These are phyloP conservation scores for Coccomyxa sp. DNA, from an alignment of 139 green algal species.

Conservation along the genomic window DNA sequence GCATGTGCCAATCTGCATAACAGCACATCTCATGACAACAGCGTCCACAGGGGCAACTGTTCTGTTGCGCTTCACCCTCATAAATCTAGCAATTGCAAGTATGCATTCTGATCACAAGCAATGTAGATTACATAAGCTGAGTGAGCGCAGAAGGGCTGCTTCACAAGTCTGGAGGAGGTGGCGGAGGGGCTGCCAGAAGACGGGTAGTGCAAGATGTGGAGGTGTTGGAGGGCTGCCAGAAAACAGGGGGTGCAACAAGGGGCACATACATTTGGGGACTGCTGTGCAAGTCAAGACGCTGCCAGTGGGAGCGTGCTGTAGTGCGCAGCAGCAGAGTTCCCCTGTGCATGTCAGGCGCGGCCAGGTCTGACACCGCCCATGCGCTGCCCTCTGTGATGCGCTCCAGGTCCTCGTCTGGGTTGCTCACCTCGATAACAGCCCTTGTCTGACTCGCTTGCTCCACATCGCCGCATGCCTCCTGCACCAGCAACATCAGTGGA, in stretches of 20 bases:
- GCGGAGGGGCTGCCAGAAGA: too few species aligned
- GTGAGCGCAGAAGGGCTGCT: too few species aligned
- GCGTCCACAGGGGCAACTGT: too few species aligned
- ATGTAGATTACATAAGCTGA: too few species aligned
- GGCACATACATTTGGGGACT: too few species aligned
- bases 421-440: neutral
- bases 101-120: neutral
- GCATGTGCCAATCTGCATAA: neutral
- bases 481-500: too few species aligned
- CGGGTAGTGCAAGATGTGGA: too few species aligned
- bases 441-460: neutral
- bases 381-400: neutral
- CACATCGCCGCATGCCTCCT: neutral
- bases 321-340: neutral
- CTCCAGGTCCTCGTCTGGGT: neutral
- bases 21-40: neutral
- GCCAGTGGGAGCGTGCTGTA: neutral
- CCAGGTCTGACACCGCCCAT: neutral
- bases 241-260: too few species aligned
- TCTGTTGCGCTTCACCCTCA: neutral
- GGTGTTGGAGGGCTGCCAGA: too few species aligned
- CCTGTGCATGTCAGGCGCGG: neutral
- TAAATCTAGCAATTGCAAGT: neutral
- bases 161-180: too few species aligned
- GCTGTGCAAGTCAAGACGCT: neutral